Conservation (phyloP, 2,329 filamentous ascomycete species). For the Aspergillus caelatus region DNA sequence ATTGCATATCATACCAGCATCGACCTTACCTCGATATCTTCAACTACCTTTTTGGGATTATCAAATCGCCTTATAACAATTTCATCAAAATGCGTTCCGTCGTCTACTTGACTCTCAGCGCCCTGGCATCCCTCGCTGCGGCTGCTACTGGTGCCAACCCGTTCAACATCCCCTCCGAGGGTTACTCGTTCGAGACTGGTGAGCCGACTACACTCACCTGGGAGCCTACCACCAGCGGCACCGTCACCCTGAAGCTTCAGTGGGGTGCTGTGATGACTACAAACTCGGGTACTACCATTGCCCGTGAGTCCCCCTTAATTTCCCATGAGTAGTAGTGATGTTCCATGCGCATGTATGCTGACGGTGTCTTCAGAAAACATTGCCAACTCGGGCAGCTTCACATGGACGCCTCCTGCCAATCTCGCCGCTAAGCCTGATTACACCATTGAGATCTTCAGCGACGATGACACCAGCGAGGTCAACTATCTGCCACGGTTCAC, state of each 20-base stretch:
- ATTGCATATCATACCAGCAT: constrained; percentile 10
- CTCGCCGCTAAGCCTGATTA: constrained; percentile 51
- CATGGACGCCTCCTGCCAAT: constrained; percentile 48
- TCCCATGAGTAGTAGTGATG: not conserved
- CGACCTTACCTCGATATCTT: not conserved
- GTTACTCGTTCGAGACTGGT: constrained; percentile 51
- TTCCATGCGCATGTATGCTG: constrained; percentile 1
- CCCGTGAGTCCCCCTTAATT: constrained; percentile 39
- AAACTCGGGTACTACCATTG: constrained; percentile 44
- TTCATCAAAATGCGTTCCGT: constrained; percentile 50
- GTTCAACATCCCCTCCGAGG: constrained; percentile 50
- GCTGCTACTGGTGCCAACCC: constrained; percentile 47
- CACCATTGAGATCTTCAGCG: constrained; percentile 57
- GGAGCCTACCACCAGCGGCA: constrained; percentile 53
- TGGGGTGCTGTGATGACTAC: constrained; percentile 47
- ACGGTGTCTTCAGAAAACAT: constrained; percentile 43
- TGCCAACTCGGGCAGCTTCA: constrained; percentile 53
- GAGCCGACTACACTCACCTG: constrained; percentile 51
- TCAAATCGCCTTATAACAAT: not conserved
- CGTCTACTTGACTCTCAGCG: constrained; percentile 46
- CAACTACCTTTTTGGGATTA: not conserved
- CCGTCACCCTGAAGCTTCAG: constrained; percentile 56
- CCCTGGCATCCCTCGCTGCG: constrained; percentile 48
- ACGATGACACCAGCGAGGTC: constrained; percentile 44
- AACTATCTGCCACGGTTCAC: constrained; percentile 59